Evolutionary conservation across 2,329 filamentous ascomycete genomes (phyloP), one percentile per base, ranked within the genome.

Genomic region (Arachnomyces sp.): DNA sequence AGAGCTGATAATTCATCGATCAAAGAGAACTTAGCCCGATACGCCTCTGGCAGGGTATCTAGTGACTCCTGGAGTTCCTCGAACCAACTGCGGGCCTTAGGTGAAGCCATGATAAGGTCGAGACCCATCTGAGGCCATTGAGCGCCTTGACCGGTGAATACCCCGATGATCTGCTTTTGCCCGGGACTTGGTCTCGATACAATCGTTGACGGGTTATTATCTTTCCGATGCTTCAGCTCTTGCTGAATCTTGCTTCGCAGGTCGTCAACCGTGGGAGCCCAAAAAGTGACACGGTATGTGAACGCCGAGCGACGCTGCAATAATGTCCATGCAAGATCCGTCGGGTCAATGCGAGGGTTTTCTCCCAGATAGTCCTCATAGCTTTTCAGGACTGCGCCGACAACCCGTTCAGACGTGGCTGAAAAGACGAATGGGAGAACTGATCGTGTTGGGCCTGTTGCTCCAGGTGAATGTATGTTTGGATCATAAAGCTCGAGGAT

Each of bases 401-500:
- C n/a, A 15, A 38, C 29, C 20, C 29, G n/a, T 36, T 40, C 17
- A 25, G 36, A 40, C n/a, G 13, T 20, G 16, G 41, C 41, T 8
- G 41, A 36, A 28, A 43, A 38, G n/a, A 43, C 12, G 28, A 43
- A 40, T 13, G 41, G 41, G 5, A 40, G 16, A 1, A 38, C 5
- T 32, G 17, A 3, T 5, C 30, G 28, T n/a, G 18, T 8, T 9
- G 28, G 5, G 15, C 14, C 12, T 8, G 31, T n/a, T 9, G 11
- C 4, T 12, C 12, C 16, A 28, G 8, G 14, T 57, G 41, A 51
- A 58, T 45, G 57, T 2, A 56, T 58, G 11, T 57, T 55, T 16
- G 50, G 51, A 42, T 60, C 55, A 38, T 58, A 59, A 41, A 51
- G 49, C 13, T 44, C 40, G n/a, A 45, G 38, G 13, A 43, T 60